Percentiles rank a stretch among this genome's conserved stretches.
Evolutionary conservation across 192 early-diverging fungal species (phyloP).

Genomic region (Coemansia sp.): DNA sequence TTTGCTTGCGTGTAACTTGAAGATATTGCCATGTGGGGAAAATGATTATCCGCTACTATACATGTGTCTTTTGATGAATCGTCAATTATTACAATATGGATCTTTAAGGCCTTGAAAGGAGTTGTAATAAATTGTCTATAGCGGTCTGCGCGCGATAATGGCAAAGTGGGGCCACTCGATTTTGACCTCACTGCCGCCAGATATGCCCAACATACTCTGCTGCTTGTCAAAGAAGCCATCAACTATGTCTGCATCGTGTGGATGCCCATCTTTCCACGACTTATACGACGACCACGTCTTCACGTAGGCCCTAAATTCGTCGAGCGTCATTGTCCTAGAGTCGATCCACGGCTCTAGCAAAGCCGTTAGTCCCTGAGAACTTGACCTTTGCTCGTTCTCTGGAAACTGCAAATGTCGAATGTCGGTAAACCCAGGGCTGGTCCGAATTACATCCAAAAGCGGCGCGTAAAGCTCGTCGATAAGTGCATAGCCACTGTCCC

Average conservation of each 20-base stretch:
- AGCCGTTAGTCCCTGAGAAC: neutral
- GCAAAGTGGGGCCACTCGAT: constrained; percentile 41
- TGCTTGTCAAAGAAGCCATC: constrained; percentile 19
- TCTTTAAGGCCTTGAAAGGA: neutral
- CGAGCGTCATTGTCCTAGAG: constrained; percentile 9
- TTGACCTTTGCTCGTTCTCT: neutral
- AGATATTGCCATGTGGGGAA: neutral
- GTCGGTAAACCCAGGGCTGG: constrained; percentile 2
- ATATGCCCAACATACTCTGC: constrained; percentile 1
- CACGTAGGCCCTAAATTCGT: constrained; percentile 16
- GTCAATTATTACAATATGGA: neutral
- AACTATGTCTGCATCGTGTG: constrained; percentile 7
- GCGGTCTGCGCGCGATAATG: constrained; percentile 23
- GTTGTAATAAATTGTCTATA: neutral
- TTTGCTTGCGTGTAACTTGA: neutral
- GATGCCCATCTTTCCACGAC: constrained; percentile 21
- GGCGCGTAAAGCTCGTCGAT: constrained; percentile 16
- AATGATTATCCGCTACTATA: neutral
- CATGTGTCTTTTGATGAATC: neutral
- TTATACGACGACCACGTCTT: constrained; percentile 49
- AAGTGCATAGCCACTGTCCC: constrained; percentile 23
- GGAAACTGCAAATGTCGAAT: constrained; percentile 15
- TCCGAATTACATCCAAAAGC: neutral
- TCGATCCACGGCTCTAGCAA: constrained; percentile 27
- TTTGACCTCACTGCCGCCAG: neutral